These are phyloP conservation scores for Colletotrichum noveboracense DNA, from an alignment of 2,329 filamentous ascomycete species.

Conservation along the genomic window DNA sequence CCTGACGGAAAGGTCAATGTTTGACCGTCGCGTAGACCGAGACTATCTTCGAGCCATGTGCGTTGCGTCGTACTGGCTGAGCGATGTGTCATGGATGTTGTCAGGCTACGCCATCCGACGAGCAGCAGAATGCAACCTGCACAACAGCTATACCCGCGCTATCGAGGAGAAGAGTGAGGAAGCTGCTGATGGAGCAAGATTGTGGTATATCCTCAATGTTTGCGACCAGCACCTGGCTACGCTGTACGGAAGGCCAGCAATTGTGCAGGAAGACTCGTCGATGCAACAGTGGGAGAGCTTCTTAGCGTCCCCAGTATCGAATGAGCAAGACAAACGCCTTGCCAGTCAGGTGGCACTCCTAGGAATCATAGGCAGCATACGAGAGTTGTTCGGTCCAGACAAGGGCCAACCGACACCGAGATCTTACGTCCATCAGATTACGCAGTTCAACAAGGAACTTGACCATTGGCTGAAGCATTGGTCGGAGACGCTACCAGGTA, in stretches of 20 bases:
- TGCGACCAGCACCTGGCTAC: constrained; percentile 68
- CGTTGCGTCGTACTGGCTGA: constrained; percentile 67
- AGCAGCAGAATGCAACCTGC: constrained; percentile 52
- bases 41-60: constrained; percentile 65
- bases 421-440: constrained; percentile 53
- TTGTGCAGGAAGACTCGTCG: constrained; percentile 62
- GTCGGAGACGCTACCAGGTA: constrained; percentile 34
- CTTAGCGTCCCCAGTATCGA: constrained; percentile 54
- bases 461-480: constrained; percentile 43
- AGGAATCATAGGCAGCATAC: constrained; percentile 60
- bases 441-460: constrained; percentile 35
- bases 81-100: constrained; percentile 67
- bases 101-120: constrained; percentile 58
- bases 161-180: constrained; percentile 44
- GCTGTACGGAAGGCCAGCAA: constrained; percentile 62
- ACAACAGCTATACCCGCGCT: constrained; percentile 45
- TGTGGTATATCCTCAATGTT: constrained; percentile 67
- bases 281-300: constrained; percentile 64
- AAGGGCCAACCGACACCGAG: constrained; percentile 55
- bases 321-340: constrained; percentile 59
- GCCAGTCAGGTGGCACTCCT: constrained; percentile 64
- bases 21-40: constrained; percentile 36
- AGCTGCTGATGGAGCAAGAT: constrained; percentile 56
- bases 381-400: constrained; percentile 61
- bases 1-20: constrained; percentile 52